Evolutionary conservation across 2,329 filamentous ascomycete genomes (phyloP).

Genomic region (Sordariomycetes sp.): DNA sequence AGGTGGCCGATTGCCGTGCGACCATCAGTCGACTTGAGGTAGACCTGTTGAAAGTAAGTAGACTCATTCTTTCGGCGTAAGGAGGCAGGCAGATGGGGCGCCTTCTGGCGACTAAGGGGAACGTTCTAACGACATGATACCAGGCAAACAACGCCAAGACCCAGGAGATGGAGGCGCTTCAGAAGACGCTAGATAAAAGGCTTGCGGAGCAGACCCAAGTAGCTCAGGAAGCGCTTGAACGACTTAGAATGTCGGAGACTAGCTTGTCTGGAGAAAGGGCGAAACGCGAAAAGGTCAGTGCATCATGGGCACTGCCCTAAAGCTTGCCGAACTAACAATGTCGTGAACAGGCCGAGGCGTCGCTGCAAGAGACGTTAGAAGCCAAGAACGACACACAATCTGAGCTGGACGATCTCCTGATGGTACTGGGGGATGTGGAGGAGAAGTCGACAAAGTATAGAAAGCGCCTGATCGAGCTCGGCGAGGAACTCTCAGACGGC

Average conservation of each 20-base stretch:
- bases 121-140: conserved; percentile 3
- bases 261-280: conserved; percentile 35
- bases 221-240: background rate
- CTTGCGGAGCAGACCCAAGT: conserved; percentile 15
- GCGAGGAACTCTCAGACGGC: conserved; percentile 62
- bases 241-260: conserved; percentile 16
- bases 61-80: background rate
- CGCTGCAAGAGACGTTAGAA: conserved; percentile 12
- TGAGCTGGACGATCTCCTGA: conserved; percentile 68
- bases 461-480: conserved; percentile 52
- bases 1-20: conserved; percentile 48
- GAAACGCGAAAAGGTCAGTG: conserved; percentile 23
- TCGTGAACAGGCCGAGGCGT: background rate
- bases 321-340: background rate
- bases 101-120: background rate
- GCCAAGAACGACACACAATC: conserved; percentile 56
- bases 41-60: conserved; percentile 42
- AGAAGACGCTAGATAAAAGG: conserved; percentile 20
- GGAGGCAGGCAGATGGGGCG: no score
- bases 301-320: conserved; percentile 15
- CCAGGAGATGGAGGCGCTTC: conserved; percentile 44
- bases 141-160: conserved; percentile 46
- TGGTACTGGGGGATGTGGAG: conserved; percentile 70
- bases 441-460: conserved; percentile 66
- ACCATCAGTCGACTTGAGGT: conserved; percentile 49